phyloP scores from a whole-genome alignment of 208 protist genomes.

The Crithidia mellificae region DNA sequence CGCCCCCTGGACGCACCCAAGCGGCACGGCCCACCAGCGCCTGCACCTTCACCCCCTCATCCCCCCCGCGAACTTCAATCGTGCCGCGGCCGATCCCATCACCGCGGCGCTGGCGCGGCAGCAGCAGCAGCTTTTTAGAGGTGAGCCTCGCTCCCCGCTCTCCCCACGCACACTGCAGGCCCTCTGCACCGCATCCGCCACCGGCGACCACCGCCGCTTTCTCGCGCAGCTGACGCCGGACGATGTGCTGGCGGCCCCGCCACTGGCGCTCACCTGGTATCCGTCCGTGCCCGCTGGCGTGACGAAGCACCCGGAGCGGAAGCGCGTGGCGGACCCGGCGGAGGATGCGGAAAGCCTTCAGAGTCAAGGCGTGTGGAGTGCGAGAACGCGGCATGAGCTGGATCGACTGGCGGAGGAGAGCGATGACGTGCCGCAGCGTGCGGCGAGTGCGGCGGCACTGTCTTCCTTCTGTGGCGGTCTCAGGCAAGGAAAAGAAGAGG shows the following conservation, averaged over 20 bases:
- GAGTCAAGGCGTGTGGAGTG: background rate
- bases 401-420: slow-evolving; percentile 16
- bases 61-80: too few species aligned
- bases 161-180: slow-evolving; percentile 42
- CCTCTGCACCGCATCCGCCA: slow-evolving; percentile 21
- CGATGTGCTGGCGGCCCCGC: slow-evolving; percentile 40
- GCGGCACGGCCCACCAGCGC: background rate
- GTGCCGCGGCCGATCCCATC: slow-evolving; percentile 40
- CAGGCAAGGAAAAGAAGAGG: too few species aligned
- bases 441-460: too few species aligned
- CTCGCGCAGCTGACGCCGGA: slow-evolving; percentile 32
- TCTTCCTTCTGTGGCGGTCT: too few species aligned
- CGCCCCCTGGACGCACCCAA: background rate
- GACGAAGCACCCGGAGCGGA: slow-evolving; percentile 22
- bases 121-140: slow-evolving; percentile 33
- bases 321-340: slow-evolving; percentile 20
- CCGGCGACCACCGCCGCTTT: slow-evolving; percentile 20
- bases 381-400: slow-evolving; percentile 14
- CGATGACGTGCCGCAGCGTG: background rate
- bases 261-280: slow-evolving; percentile 52
- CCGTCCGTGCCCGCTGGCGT: slow-evolving; percentile 10
- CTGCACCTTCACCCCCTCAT: slow-evolving; percentile 16
- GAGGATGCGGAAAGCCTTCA: background rate
- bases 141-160: slow-evolving; percentile 38
- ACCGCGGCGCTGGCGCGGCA: slow-evolving; percentile 34